A percentile compares a stretch with the other conserved stretches of the same genome.
These are phyloP conservation scores for Cladosporium sphaerospermum DNA, from an alignment of 2,329 filamentous ascomycete species.

Conservation along the genomic window DNA sequence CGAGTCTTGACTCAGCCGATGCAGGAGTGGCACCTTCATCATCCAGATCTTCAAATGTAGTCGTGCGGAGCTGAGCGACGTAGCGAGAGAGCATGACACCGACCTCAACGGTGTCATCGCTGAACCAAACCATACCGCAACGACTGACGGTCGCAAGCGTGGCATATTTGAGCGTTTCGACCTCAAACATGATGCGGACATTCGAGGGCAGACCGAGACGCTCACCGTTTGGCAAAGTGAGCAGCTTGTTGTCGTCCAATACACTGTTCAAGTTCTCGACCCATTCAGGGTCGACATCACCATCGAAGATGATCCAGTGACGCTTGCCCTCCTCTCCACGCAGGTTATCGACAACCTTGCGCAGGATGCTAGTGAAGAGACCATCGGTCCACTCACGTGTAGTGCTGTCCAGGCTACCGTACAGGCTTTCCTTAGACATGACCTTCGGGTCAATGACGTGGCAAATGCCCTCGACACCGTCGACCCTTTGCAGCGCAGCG, in stretches of 20 bases:
- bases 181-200: conserved; percentile 99
- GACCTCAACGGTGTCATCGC: conserved; percentile 89
- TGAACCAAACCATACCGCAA: conserved; percentile 99
- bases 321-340: conserved; percentile 94
- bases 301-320: conserved; percentile 99
- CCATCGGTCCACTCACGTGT: conserved; percentile 99
- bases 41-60: conserved; percentile 89
- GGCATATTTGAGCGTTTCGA: conserved; percentile 94
- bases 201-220: conserved; percentile 90
- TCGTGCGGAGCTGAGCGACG: conserved; percentile 71
- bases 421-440: conserved; percentile 98
- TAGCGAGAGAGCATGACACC: conserved; percentile 92
- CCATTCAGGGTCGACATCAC: conserved; percentile 98
- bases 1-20: conserved; percentile 51
- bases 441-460: conserved; percentile 99
- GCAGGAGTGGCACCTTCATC: conserved; percentile 75
- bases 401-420: conserved; percentile 91
- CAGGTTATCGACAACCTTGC: conserved; percentile 98
- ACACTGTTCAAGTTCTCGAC: conserved; percentile 99
- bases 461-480: conserved; percentile 86
- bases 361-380: conserved; percentile 92
- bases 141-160: conserved; percentile 98
- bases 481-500: conserved; percentile 83
- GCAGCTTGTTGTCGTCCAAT: conserved; percentile 95
- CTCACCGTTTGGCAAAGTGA: conserved; percentile 95